A percentile compares a stretch with the other conserved stretches of the same genome.
These are phyloP conservation scores for Hypholoma sublateritium DNA, from an alignment of 768 basidiomycete genomes.

Conservation along the genomic window DNA sequence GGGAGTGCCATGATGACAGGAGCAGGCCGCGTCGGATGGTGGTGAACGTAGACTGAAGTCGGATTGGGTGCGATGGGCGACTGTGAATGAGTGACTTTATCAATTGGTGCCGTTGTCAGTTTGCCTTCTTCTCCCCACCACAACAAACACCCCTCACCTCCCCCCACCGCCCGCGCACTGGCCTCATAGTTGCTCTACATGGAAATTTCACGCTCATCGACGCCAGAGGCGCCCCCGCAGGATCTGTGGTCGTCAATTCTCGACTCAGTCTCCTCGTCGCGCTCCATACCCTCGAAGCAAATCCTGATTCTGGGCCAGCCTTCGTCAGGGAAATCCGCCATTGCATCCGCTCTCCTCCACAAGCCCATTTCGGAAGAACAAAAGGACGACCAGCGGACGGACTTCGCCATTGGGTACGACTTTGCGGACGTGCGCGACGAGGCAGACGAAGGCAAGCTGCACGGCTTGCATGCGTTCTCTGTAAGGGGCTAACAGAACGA, in stretches of 20 bases:
- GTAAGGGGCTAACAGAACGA: background rate
- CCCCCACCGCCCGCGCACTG: background rate
- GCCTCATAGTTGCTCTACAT: conserved; percentile 15
- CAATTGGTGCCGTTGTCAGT: background rate
- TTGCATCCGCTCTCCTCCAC: conserved; percentile 71
- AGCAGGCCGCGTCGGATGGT: background rate
- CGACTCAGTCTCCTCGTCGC: conserved; percentile 78
- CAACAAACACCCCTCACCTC: background rate
- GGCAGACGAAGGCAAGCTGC: conserved; percentile 81
- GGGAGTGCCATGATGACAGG: conserved; percentile 44
- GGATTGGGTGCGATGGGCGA: background rate
- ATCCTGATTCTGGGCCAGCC: conserved; percentile 82
- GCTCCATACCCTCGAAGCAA: conserved; percentile 85
- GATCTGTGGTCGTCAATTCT: conserved; percentile 95
- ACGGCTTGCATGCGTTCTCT: background rate
- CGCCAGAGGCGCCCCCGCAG: conserved; percentile 71
- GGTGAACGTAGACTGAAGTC: background rate
- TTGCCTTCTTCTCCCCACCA: background rate
- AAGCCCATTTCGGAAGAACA: conserved; percentile 56
- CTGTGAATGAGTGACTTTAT: background rate
- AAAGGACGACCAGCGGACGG: conserved; percentile 59
- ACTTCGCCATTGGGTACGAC: conserved; percentile 91
- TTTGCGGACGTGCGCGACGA: conserved; percentile 91
- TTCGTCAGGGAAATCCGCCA: conserved; percentile 73
- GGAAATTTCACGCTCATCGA: conserved; percentile 58